Evolutionary conservation across 495 filamentous ascomycete species (phyloP).

Genomic region (Sphaerosporella brunnea): DNA sequence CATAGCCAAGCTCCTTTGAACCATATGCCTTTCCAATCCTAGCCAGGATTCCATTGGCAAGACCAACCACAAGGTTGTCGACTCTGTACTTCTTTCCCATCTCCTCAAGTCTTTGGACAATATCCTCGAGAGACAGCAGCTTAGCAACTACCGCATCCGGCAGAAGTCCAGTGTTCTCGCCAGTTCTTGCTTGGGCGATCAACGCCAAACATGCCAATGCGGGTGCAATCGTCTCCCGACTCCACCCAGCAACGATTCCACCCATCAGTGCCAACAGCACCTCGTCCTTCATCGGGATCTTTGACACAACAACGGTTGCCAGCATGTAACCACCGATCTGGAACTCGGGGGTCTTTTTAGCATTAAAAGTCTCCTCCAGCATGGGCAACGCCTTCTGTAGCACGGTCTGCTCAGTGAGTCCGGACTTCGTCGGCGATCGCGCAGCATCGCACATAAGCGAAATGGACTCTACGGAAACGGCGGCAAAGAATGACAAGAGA

Average conservation of each 20-base stretch:
- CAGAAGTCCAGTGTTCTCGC: conserved; percentile 37
- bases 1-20: conserved; percentile 35
- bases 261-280: conserved; percentile 70
- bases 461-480: conserved; percentile 61
- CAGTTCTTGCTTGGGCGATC: conserved; percentile 50
- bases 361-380: conserved; percentile 53
- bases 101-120: conserved; percentile 39
- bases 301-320: conserved; percentile 62
- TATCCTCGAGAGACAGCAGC: conserved; percentile 43
- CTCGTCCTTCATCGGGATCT: conserved; percentile 54
- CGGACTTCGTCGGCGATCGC: conserved; percentile 54
- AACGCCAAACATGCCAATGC: conserved; percentile 69
- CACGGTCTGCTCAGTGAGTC: conserved; percentile 59
- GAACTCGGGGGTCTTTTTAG: conserved; percentile 55
- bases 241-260: conserved; percentile 59
- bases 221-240: conserved; percentile 45
- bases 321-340: conserved; percentile 82
- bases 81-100: conserved; percentile 48
- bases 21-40: conserved; percentile 46
- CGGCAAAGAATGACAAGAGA: conserved; percentile 73
- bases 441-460: conserved; percentile 59
- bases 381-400: conserved; percentile 56
- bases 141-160: conserved; percentile 51
- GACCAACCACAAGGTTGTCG: conserved; percentile 54
- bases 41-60: conserved; percentile 47